These are phyloP conservation scores for Hymenoscyphus occultus DNA, from an alignment of 2,329 filamentous ascomycete genomes.

Conservation along the genomic window DNA sequence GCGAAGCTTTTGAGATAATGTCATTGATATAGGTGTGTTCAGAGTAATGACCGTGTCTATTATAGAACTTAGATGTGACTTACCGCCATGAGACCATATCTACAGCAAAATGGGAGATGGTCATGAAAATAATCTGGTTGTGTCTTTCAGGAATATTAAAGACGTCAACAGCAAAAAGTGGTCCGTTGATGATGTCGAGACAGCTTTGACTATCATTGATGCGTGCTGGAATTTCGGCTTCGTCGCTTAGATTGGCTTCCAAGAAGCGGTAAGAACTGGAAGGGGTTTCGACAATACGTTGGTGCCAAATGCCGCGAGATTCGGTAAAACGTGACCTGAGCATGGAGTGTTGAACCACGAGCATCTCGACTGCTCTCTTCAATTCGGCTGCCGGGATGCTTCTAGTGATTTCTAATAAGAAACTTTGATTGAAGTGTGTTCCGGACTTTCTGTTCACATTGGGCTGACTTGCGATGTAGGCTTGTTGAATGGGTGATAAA, in stretches of 20 bases:
- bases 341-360: constrained; percentile 40
- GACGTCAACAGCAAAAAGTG: constrained; percentile 21
- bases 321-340: constrained; percentile 38
- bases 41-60: too few species aligned
- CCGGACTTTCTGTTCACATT: constrained; percentile 11
- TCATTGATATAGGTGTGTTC: too few species aligned
- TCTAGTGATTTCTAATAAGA: constrained; percentile 17
- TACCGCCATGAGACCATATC: constrained; percentile 39
- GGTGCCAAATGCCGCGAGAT: constrained; percentile 35
- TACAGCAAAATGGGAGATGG: constrained; percentile 28
- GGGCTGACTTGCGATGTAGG: constrained; percentile 24
- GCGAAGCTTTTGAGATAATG: too few species aligned
- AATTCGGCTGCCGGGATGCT: constrained; percentile 5
- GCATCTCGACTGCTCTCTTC: constrained; percentile 29
- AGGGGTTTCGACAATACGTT: constrained; percentile 19
- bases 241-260: neutral
- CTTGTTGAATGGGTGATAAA: constrained; percentile 28
- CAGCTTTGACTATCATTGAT: constrained; percentile 11
- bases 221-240: constrained; percentile 8
- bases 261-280: constrained; percentile 16
- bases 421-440: constrained; percentile 30
- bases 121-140: constrained; percentile 15
- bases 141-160: constrained; percentile 12
- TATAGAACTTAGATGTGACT: too few species aligned
- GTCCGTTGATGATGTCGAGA: constrained; percentile 14